phyloP scores from a whole-genome alignment of 495 filamentous ascomycete genomes.

The Rhypophila decipiens region DNA sequence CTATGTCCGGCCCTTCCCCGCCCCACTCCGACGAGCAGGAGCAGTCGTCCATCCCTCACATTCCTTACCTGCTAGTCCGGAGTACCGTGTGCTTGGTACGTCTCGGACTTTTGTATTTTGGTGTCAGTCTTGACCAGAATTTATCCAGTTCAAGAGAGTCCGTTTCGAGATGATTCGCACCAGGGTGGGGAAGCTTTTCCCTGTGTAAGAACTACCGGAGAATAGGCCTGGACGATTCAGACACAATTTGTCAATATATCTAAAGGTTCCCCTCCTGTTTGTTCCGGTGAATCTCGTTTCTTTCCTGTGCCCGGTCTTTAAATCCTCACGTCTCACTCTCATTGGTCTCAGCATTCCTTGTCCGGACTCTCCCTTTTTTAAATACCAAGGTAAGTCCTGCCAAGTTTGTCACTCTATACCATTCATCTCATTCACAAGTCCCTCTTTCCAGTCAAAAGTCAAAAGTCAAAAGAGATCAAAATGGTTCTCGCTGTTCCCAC shows the following conservation, averaged over 20 bases:
- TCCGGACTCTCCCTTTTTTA: neutral
- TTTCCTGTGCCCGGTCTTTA: neutral
- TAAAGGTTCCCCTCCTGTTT: neutral
- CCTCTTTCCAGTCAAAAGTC: neutral
- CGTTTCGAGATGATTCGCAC: too few species aligned
- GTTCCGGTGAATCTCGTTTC: neutral
- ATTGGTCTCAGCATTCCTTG: too few species aligned
- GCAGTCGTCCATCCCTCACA: neutral
- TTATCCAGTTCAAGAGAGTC: neutral
- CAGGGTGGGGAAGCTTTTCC: too few species aligned
- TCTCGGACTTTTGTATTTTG: constrained; percentile 1
- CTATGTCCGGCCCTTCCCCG: constrained; percentile 11
- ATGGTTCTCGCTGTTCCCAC: constrained; percentile 30
- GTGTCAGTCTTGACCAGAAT: too few species aligned
- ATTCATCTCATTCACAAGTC: neutral
- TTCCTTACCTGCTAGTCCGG: constrained; percentile 4
- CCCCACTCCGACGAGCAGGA: constrained; percentile 15
- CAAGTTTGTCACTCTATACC: neutral
- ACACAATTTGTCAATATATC: neutral
- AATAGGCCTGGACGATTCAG: neutral
- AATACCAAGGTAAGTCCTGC: neutral
- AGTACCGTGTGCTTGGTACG: constrained; percentile 14
- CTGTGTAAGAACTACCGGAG: neutral
- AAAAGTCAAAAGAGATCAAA: constrained; percentile 2
- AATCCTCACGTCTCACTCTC: too few species aligned